Conservation (phyloP, 2,329 filamentous ascomycete genomes). For the Fusarium albidum region DNA sequence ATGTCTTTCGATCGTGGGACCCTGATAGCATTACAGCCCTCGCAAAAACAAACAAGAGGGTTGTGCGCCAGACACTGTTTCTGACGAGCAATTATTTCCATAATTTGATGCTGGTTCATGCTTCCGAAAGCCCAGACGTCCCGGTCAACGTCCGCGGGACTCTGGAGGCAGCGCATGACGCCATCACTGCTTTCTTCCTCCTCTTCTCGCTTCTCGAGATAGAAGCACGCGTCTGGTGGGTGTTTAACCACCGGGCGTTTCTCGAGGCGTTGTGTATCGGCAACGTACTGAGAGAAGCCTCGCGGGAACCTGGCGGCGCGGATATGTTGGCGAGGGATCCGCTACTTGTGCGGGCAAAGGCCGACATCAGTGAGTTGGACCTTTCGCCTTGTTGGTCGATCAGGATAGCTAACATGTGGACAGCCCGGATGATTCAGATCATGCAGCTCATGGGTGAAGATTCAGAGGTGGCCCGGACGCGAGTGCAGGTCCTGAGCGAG, state of each 20-base stretch:
- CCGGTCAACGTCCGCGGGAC: slow-evolving; percentile 73
- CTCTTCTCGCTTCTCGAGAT: slow-evolving; percentile 72
- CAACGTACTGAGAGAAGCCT: slow-evolving; percentile 63
- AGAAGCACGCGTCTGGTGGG: slow-evolving; percentile 85
- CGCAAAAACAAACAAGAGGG: slow-evolving; percentile 67
- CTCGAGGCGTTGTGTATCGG: slow-evolving; percentile 77
- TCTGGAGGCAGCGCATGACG: slow-evolving; percentile 78
- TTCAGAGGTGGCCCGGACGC: slow-evolving; percentile 66
- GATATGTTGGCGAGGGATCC: slow-evolving; percentile 62
- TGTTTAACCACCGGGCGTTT: slow-evolving; percentile 83
- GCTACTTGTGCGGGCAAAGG: slow-evolving; percentile 65
- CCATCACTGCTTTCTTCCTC: slow-evolving; percentile 77
- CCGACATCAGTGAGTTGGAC: slow-evolving; percentile 64
- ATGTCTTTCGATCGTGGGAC: slow-evolving; percentile 74
- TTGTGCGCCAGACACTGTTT: slow-evolving; percentile 78
- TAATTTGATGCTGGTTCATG: slow-evolving; percentile 81
- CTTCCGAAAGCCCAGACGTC: slow-evolving; percentile 71
- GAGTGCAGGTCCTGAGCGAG: slow-evolving; percentile 66
- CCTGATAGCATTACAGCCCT: slow-evolving; percentile 65
- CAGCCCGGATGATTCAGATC: slow-evolving; percentile 70
- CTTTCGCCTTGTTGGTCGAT: background rate
- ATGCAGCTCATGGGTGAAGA: slow-evolving; percentile 67
- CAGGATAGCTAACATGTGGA: slow-evolving; percentile 16
- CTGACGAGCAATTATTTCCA: slow-evolving; percentile 85
- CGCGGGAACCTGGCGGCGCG: slow-evolving; percentile 53